Percentiles rank a stretch among this genome's conserved stretches.
Conservation (phyloP, 2,329 filamentous ascomycete genomes). For the Nemania bipapillata region DNA sequence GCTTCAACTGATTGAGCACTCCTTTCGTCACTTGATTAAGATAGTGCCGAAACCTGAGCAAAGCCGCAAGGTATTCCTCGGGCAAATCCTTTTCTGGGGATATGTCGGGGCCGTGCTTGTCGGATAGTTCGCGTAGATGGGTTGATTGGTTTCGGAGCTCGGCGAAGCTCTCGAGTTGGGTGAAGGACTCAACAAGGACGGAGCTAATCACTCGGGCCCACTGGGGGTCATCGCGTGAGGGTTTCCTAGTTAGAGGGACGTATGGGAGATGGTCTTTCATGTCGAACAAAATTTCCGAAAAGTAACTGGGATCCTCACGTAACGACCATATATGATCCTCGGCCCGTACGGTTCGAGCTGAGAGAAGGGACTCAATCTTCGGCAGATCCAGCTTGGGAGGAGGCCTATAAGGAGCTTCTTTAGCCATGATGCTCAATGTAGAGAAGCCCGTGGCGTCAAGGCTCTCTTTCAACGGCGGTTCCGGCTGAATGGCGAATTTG, state of each 20-base stretch:
- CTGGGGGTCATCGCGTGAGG: slow-evolving; percentile 43
- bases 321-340: slow-evolving; percentile 67
- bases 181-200: slow-evolving; percentile 51
- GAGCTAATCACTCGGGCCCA: slow-evolving; percentile 56
- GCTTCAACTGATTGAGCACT: slow-evolving; percentile 47
- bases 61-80: slow-evolving; percentile 52
- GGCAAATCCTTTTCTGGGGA: slow-evolving; percentile 53
- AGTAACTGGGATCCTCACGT: slow-evolving; percentile 69
- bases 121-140: slow-evolving; percentile 47
- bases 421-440: slow-evolving; percentile 55
- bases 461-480: slow-evolving; percentile 51
- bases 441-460: slow-evolving; percentile 50
- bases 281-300: slow-evolving; percentile 58
- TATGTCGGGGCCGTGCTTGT: slow-evolving; percentile 51
- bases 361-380: slow-evolving; percentile 58
- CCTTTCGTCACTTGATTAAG: slow-evolving; percentile 51
- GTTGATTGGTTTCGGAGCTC: slow-evolving; percentile 52
- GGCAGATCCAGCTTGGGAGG: slow-evolving; percentile 60
- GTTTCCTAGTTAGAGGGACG: slow-evolving; percentile 44
- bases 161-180: slow-evolving; percentile 54
- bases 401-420: slow-evolving; percentile 64
- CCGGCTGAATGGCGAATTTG: slow-evolving; percentile 52
- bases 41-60: slow-evolving; percentile 56
- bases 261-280: slow-evolving; percentile 59
- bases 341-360: slow-evolving; percentile 55